Evolutionary conservation across 768 basidiomycete genomes (phyloP).

Genomic region (Exsudoporus frostii): DNA sequence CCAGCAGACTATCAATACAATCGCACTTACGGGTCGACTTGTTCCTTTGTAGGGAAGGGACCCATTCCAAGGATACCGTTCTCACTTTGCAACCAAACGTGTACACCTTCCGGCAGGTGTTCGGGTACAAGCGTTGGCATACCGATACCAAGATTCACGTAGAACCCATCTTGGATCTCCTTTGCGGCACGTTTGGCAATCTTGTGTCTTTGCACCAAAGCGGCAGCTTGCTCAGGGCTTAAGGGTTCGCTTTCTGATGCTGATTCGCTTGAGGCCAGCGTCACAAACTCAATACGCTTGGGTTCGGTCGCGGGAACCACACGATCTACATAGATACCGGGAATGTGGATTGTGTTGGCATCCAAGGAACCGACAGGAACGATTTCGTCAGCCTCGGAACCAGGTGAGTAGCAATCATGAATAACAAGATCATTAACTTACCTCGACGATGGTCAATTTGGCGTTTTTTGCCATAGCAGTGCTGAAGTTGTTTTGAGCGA

Average conservation of each 20-base stretch:
- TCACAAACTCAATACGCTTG: slow-evolving; percentile 75
- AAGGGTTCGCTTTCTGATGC: slow-evolving; percentile 23
- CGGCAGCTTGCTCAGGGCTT: slow-evolving; percentile 51
- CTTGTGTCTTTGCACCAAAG: slow-evolving; percentile 56
- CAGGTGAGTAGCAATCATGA: background rate
- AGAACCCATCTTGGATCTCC: slow-evolving; percentile 84
- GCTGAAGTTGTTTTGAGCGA: slow-evolving; percentile 85
- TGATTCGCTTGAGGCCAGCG: slow-evolving; percentile 53
- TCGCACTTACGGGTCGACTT: slow-evolving; percentile 71
- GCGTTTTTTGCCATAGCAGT: slow-evolving; percentile 88
- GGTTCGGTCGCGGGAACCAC: slow-evolving; percentile 75
- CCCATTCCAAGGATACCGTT: slow-evolving; percentile 89
- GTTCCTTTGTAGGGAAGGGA: slow-evolving; percentile 79
- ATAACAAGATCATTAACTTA: slow-evolving; percentile 23
- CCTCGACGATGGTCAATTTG: slow-evolving; percentile 88
- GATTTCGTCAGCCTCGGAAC: slow-evolving; percentile 75
- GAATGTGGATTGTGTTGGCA: slow-evolving; percentile 78
- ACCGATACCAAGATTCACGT: slow-evolving; percentile 87
- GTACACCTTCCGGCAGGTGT: slow-evolving; percentile 65
- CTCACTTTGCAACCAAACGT: slow-evolving; percentile 90
- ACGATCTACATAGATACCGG: slow-evolving; percentile 85
- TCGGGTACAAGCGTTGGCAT: slow-evolving; percentile 90
- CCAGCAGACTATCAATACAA: background rate
- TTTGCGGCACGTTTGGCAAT: slow-evolving; percentile 87
- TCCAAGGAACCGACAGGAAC: slow-evolving; percentile 80